Base-by-base conservation (phyloP, 768 basidiomycete species). In the Mycena latifolia region DNA sequence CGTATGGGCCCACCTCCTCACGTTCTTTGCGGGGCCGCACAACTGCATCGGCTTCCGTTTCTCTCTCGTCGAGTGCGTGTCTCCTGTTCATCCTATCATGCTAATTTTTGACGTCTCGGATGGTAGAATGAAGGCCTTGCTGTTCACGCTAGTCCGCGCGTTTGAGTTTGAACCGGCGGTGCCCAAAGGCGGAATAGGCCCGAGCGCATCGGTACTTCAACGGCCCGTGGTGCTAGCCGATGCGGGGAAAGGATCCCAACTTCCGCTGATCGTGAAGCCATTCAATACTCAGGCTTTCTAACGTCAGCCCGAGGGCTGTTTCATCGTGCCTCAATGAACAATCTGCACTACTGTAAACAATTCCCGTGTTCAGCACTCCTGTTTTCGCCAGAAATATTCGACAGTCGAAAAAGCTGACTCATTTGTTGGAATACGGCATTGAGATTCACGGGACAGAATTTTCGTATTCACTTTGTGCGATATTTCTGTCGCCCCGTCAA, bases 11-110 rank as follows among this genome's bases (percentile, higher is more conserved):
- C n/a, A n/a, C n/a, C n/a, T n/a, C n/a, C n/a, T n/a, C n/a, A n/a
- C n/a, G n/a, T n/a, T n/a, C n/a, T n/a, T n/a, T n/a, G n/a, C n/a
- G n/a, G n/a, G n/a, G n/a, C n/a, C n/a, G n/a, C 82, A 84, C n/a
- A 82, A 88, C 1, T 92, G 91, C 66, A 90, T 92, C 35, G 89
- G 89, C 0, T 91, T 50, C 28, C 48, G 48, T 28, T 50, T 50
- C 28, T 29, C 48, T 17, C 5, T 50, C 27, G 28, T 85, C 20
- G 88, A 89, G 87, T 62, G 28, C 27, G 61, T 62, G 4, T 24
- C 22, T 27, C 22, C 5, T 11, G 6, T 35, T n/a, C 6, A 31
- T n/a, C n/a, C 12, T 5, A 5, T 43, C 2, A 22, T 4, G 28
- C n/a, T n/a, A n/a, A n/a, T n/a, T n/a, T 33, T 2, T 37, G 43